phyloP scores from a whole-genome alignment of 768 basidiomycete genomes.

The Pleurotus ostreatus region DNA sequence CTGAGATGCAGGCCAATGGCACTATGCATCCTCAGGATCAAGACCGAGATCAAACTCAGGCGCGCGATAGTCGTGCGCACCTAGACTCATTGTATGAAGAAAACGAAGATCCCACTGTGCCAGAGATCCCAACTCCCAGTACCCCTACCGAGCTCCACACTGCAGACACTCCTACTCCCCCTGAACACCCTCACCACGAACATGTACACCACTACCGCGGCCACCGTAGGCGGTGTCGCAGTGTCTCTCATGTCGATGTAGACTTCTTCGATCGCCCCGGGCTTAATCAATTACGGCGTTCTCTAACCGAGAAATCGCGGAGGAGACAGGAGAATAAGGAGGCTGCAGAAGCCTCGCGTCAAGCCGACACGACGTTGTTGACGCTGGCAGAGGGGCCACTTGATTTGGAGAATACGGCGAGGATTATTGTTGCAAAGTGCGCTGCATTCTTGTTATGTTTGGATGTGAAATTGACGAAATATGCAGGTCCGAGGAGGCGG shows the following conservation, averaged over 20 bases:
- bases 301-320: background rate
- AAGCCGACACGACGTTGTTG: background rate
- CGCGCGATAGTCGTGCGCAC: too few species aligned
- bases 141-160: too few species aligned
- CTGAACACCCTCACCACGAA: too few species aligned
- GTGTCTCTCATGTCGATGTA: slow-evolving; percentile 3
- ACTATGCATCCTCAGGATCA: too few species aligned
- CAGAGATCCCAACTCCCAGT: too few species aligned
- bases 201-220: background rate
- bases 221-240: background rate
- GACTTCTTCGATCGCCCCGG: slow-evolving; percentile 7
- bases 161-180: too few species aligned
- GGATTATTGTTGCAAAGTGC: background rate
- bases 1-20: too few species aligned
- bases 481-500: background rate
- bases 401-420: slow-evolving; percentile 4
- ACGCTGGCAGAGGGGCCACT: background rate
- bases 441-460: background rate
- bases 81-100: too few species aligned
- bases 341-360: background rate
- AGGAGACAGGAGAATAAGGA: background rate
- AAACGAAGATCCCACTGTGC: too few species aligned
- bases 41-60: too few species aligned
- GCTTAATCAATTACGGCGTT: background rate
- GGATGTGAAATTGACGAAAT: background rate